A percentile compares a stretch with the other conserved stretches of the same genome.
Conservation (phyloP, 805 yeast genomes). For the Metschnikowia shivogae region DNA sequence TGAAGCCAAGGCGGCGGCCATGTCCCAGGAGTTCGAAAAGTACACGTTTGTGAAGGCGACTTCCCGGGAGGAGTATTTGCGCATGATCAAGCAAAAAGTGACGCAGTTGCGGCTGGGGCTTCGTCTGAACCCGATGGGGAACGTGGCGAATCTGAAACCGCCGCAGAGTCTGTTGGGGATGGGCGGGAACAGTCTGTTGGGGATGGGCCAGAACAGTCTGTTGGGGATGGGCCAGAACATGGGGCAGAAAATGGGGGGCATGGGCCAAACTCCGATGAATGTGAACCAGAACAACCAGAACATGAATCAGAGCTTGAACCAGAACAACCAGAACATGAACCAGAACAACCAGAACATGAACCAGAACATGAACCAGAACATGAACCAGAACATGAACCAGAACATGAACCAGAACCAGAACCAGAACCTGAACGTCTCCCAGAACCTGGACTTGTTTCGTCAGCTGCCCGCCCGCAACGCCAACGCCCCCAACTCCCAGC, state of each 20-base stretch:
- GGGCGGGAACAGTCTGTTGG: not conserved
- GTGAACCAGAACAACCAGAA: not conserved
- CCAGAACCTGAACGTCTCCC: no score
- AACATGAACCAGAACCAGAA: no score
- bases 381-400: no score
- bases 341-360: not conserved
- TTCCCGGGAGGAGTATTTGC: slow-evolving; percentile 53
- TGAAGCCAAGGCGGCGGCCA: slow-evolving; percentile 34
- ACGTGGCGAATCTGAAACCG: not conserved
- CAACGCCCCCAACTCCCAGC: not conserved
- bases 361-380: not conserved
- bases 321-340: not conserved
- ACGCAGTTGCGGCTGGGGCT: slow-evolving; percentile 25
- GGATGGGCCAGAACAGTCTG: not conserved
- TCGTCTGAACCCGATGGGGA: slow-evolving; percentile 7
- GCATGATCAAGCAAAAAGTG: slow-evolving; percentile 37
- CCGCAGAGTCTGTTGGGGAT: not conserved
- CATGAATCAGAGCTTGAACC: slow-evolving; percentile 1
- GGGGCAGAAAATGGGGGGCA: not conserved
- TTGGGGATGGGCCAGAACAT: not conserved
- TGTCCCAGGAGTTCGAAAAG: slow-evolving; percentile 71
- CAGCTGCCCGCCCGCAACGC: no score
- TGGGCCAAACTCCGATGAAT: not conserved
- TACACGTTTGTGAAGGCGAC: slow-evolving; percentile 57
- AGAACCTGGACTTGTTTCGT: no score